These are phyloP conservation scores for Silene noctiflora DNA, from an alignment of 179 eudicot genomes.

Conservation along the genomic window DNA sequence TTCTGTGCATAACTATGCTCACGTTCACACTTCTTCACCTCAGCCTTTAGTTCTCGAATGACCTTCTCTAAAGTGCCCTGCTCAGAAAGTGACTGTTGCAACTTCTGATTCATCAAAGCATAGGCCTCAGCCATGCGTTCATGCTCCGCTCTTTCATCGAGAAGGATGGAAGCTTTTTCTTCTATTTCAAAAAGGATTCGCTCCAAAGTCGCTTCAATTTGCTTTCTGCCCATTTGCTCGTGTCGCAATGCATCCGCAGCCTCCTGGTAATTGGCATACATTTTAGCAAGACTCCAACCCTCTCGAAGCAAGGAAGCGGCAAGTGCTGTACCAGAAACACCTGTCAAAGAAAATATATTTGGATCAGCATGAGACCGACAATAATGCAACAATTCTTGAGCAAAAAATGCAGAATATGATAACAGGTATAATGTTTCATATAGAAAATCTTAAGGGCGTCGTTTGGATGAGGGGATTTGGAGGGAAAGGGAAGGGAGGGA, in stretches of 20 bases:
- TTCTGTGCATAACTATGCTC: constrained; percentile 58
- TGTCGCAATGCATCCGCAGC: constrained; percentile 88
- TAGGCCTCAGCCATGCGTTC: constrained; percentile 83
- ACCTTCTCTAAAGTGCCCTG: constrained; percentile 51
- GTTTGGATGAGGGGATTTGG: background rate
- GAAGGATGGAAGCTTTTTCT: constrained; percentile 78
- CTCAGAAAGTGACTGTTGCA: constrained; percentile 73
- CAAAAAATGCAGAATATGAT: background rate
- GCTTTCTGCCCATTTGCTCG: constrained; percentile 91
- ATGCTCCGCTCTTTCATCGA: constrained; percentile 94
- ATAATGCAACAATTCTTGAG: background rate
- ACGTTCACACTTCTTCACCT: constrained; percentile 70
- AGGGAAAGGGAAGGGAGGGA: background rate
- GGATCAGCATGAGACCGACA: constrained; percentile 5
- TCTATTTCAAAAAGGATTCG: constrained; percentile 78
- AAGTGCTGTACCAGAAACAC: constrained; percentile 93
- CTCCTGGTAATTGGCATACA: constrained; percentile 94
- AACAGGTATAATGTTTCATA: background rate
- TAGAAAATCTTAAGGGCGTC: background rate
- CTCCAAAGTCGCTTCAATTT: constrained; percentile 79
- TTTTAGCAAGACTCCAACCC: constrained; percentile 96
- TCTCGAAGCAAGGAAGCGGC: constrained; percentile 94
- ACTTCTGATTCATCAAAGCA: constrained; percentile 61
- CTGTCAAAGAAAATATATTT: constrained; percentile 17
- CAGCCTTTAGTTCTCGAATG: constrained; percentile 76